Evolutionary conservation across 305 asterid genomes (phyloP), one percentile per base, ranked within the genome.

Genomic region (Nicotiana rustica): DNA sequence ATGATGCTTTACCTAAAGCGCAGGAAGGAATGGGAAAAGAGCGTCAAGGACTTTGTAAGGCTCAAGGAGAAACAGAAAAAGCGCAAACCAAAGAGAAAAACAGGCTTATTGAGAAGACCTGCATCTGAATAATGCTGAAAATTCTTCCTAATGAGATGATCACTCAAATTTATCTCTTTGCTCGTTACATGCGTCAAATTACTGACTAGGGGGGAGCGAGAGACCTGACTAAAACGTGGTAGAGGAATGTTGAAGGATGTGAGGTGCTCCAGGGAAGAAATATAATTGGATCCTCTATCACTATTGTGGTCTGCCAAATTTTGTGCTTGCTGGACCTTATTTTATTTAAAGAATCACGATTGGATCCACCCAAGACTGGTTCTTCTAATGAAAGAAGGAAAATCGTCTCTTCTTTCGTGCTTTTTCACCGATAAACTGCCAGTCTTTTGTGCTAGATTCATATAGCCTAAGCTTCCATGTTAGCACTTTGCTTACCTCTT

Each of bases 1-100:
- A 94, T 95, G 99, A 56, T 91, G 86, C 95, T 95, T 76, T 94
- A 94, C 86, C 89, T 88, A 86, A 94, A 87, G 70, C 85, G 85
- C 89, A 85, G 83, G 44, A 94, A 88, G 86, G 91, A 87, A 75
- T 94, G 98, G 99, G 97, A 94, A 87, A 92, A 79, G 88, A 87
- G 86, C 75, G 71, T 88, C 85, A 95, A 95, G 85, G 97, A 93
- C 88, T 86, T 87, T 79, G 55, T 35, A 10, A 90, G 92, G 86
- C 88, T 89, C 65, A 89, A 90, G 88, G 90, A 87, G 41, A 93
- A 90, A 75, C 93, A 90, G 89, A 90, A 90, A 87, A 91, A 85
- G 66, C 88, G 95, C 70, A 92, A 88, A 82, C 83, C 66, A 18
- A 81, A 55, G 13, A 92, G 84, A 88, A 90, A 87, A 92, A 89